phyloP scores from a whole-genome alignment of 768 basidiomycete species.

The Podaxis sp. region DNA sequence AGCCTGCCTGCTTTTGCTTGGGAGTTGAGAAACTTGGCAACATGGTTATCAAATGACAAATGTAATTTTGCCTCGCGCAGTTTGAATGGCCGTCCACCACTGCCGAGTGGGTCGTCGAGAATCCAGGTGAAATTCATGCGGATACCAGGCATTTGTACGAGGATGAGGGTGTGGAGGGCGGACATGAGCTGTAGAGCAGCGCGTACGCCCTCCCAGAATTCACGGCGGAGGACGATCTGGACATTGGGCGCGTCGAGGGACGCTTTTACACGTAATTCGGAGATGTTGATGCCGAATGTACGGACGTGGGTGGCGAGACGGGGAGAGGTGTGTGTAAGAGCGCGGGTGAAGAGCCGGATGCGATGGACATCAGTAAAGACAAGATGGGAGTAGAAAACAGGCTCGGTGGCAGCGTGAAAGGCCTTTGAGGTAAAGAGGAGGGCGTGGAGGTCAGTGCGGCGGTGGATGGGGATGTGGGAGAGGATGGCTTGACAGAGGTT shows the following conservation, averaged over 20 bases:
- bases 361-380: constrained; percentile 35
- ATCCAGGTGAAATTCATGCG: constrained; percentile 41
- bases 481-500: neutral
- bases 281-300: constrained; percentile 38
- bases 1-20: constrained; percentile 37
- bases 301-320: constrained; percentile 42
- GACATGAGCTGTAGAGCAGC: constrained; percentile 41
- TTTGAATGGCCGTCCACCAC: constrained; percentile 37
- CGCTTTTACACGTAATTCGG: neutral
- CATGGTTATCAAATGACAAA: constrained; percentile 46
- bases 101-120: constrained; percentile 27
- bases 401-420: constrained; percentile 49
- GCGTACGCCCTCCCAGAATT: constrained; percentile 47
- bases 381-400: constrained; percentile 42
- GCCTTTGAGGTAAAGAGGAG: constrained; percentile 47
- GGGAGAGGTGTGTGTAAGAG: constrained; percentile 34
- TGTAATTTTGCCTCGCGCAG: constrained; percentile 49
- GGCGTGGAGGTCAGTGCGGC: constrained; percentile 35
- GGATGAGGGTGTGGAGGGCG: constrained; percentile 42
- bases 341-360: constrained; percentile 36
- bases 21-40: constrained; percentile 47
- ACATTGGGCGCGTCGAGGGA: neutral
- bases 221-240: constrained; percentile 23
- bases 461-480: constrained; percentile 15
- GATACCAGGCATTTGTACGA: constrained; percentile 37